Conservation (phyloP, 2,329 filamentous ascomycete genomes). For the Fusarium paranaense region DNA sequence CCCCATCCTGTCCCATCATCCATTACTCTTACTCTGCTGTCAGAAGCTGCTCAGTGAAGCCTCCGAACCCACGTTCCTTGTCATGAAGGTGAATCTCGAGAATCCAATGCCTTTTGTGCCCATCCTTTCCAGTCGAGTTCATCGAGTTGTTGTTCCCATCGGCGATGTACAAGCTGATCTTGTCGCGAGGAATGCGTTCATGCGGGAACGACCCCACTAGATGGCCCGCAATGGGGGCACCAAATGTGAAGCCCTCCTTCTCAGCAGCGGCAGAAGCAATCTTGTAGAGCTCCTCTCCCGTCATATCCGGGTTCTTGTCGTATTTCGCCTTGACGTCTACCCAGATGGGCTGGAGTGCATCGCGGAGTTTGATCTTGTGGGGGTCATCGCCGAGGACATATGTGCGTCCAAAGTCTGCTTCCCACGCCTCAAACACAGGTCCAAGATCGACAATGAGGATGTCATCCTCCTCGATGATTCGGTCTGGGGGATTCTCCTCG, state of each 20-base stretch:
- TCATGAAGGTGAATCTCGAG: neutral
- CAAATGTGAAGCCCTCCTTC: neutral
- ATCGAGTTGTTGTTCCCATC: neutral
- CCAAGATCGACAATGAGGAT: constrained; percentile 65
- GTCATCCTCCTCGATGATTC: constrained; percentile 59
- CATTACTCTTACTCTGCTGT: neutral
- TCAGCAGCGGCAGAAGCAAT: neutral
- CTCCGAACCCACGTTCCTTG: neutral
- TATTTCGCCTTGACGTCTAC: constrained; percentile 45
- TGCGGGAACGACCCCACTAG: neutral
- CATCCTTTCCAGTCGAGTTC: neutral
- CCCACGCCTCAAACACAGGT: constrained; percentile 64
- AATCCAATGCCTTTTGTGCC: neutral
- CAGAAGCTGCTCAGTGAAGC: neutral
- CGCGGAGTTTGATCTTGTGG: constrained; percentile 56
- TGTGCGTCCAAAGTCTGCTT: constrained; percentile 55
- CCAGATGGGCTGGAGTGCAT: constrained; percentile 61
- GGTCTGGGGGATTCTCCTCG: constrained; percentile 61
- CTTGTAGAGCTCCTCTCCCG: neutral
- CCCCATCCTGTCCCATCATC: no score
- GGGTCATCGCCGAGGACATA: constrained; percentile 62
- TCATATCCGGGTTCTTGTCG: neutral
- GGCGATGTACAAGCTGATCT: neutral
- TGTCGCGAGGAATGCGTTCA: neutral
- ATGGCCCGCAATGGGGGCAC: neutral